Evolutionary conservation across 768 basidiomycete genomes (phyloP).

Genomic region (Naganishia vaughanmartiniae): DNA sequence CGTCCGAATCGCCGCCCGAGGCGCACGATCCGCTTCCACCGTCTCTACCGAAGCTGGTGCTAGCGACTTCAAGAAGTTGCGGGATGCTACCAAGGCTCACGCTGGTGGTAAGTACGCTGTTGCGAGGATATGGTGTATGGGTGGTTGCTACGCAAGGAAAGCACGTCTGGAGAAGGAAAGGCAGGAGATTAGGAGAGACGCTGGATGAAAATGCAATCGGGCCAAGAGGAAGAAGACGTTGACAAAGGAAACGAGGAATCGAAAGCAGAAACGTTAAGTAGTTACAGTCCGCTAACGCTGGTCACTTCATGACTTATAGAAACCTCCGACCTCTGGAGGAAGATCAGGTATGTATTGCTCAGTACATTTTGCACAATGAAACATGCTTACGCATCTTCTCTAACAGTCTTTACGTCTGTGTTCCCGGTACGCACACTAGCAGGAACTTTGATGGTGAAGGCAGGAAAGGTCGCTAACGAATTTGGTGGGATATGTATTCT

Average conservation of each 20-base stretch:
- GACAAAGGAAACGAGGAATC: neutral
- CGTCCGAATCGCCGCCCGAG: constrained; percentile 35
- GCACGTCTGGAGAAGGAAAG: neutral
- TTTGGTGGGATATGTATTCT: neutral
- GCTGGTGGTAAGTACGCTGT: constrained; percentile 43
- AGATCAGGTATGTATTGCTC: constrained; percentile 37
- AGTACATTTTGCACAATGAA: neutral
- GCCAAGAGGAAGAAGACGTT: neutral
- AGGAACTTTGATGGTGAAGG: neutral
- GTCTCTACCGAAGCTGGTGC: constrained; percentile 36
- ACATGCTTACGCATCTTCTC: neutral
- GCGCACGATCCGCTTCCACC: constrained; percentile 26
- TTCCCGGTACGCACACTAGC: constrained; percentile 38
- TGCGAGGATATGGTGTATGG: neutral
- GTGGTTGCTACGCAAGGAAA: neutral
- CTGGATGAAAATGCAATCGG: neutral
- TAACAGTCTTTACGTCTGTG: constrained; percentile 46
- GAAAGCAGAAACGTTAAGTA: neutral
- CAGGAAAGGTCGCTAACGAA: neutral
- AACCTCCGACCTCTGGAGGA: constrained; percentile 50
- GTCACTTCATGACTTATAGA: constrained; percentile 31
- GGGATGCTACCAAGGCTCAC: constrained; percentile 45
- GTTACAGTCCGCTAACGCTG: neutral
- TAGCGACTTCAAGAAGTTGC: constrained; percentile 43
- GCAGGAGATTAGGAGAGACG: neutral